Conservation (phyloP, 2,329 filamentous ascomycete species). For the Colletotrichum agaves region DNA sequence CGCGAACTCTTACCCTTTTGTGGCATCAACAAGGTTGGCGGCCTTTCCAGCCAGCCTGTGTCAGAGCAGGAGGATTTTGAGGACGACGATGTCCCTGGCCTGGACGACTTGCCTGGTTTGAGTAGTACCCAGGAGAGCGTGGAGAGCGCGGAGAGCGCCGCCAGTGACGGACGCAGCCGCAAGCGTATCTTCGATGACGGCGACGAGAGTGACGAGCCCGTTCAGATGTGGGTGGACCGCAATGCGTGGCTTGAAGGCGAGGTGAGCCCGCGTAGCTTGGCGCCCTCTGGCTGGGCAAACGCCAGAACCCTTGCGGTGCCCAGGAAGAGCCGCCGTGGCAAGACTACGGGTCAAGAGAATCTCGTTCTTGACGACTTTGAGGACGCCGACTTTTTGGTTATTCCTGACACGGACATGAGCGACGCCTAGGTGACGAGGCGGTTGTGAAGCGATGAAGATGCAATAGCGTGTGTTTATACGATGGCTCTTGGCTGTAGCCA, state of each 20-base stretch:
- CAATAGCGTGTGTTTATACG: slow-evolving; percentile 1
- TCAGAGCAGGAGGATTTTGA: slow-evolving; percentile 43
- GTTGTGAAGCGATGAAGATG: background rate
- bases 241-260: slow-evolving; percentile 50
- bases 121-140: slow-evolving; percentile 67
- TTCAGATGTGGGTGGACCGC: slow-evolving; percentile 42
- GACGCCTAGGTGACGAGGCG: slow-evolving; percentile 41
- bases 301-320: slow-evolving; percentile 62
- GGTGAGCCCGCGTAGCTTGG: slow-evolving; percentile 52
- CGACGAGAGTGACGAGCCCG: slow-evolving; percentile 47
- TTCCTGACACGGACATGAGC: slow-evolving; percentile 55
- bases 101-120: slow-evolving; percentile 58
- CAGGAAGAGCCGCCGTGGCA: slow-evolving; percentile 40
- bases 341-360: slow-evolving; percentile 56
- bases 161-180: slow-evolving; percentile 45
- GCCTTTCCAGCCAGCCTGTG: slow-evolving; percentile 69
- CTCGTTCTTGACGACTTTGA: slow-evolving; percentile 68
- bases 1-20: slow-evolving; percentile 83
- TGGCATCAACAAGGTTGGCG: slow-evolving; percentile 80
- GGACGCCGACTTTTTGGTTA: slow-evolving; percentile 74
- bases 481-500: background rate
- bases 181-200: slow-evolving; percentile 62
- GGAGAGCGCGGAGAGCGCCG: slow-evolving; percentile 47
- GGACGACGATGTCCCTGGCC: slow-evolving; percentile 42
- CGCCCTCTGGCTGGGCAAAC: slow-evolving; percentile 51